Evolutionary conservation across 495 filamentous ascomycete species (phyloP).

Genomic region (Tuber brumale): DNA sequence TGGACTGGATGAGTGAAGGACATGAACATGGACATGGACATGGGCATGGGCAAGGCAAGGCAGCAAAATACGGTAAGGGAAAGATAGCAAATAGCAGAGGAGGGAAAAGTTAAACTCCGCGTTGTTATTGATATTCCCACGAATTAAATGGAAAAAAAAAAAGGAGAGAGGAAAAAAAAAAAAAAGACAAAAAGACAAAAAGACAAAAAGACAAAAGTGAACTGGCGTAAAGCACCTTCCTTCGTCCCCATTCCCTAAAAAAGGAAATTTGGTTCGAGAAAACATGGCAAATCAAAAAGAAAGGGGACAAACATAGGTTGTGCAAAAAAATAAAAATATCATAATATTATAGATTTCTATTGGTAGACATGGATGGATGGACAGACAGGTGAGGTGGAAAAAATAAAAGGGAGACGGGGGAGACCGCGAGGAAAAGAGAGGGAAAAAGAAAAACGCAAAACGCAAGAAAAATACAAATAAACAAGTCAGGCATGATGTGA

Average conservation of each 20-base stretch:
- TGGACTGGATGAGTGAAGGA: not conserved
- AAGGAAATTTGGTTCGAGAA: not conserved
- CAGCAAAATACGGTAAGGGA: not conserved
- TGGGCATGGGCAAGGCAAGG: not conserved
- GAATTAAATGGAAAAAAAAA: not conserved
- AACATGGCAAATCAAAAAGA: slow-evolving; percentile 7
- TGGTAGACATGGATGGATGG: not conserved
- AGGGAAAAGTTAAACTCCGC: not conserved
- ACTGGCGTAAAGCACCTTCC: not conserved
- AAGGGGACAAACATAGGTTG: not conserved
- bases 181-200: too few relatives aligned
- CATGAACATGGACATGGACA: too few relatives aligned
- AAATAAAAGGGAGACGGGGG: slow-evolving; percentile 1
- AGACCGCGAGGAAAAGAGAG: slow-evolving; percentile 13
- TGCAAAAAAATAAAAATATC: not conserved
- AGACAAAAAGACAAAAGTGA: not conserved
- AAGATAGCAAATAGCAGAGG: not conserved
- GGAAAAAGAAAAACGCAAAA: slow-evolving; percentile 11
- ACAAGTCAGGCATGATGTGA: not conserved
- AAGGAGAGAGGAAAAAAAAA: not conserved
- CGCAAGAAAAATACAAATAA: slow-evolving; percentile 19
- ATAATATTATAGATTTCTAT: slow-evolving; percentile 5
- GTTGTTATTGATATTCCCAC: not conserved
- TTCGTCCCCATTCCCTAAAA: not conserved
- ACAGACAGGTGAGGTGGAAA: not conserved